Base-by-base conservation (phyloP, 345 rosid genomes). In the Dimocarpus longan region DNA sequence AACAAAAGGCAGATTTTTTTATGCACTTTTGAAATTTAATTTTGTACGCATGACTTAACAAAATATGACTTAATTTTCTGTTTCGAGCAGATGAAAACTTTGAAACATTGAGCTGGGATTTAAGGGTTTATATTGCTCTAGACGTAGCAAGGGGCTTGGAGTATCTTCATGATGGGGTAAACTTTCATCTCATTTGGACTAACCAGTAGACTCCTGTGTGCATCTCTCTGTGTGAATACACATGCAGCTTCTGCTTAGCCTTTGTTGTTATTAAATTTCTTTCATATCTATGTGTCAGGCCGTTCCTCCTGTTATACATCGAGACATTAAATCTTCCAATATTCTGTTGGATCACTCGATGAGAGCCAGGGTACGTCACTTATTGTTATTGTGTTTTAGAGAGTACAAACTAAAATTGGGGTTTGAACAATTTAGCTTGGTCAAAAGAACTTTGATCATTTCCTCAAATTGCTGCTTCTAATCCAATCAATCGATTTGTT, bases 141-240 rank as follows among this genome's bases (percentile, higher is more conserved):
- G 98, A 97, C 50, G 95, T 96, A 52, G 97, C 98, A 56, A 90
- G 98, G 73, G 98, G 98, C 50, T 87, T 94, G 84, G 99, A 97
- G 86, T 97, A 97, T 91, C 98, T 97, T 85, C 99, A 97, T 76
- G 98, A 97, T 72, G 99, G 99, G 89, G 99, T 97, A 89, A 82
- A 81, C 71, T 79, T 37, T 76, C 69, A 40, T 42, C 76, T 70
- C 66, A 26, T 81, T 60, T 68, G 60, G 67, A 70, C 73, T n/a
- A 52, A 59, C 67, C 19, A 6, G 16, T 67, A 24, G 19, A 26
- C 5, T 24, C 18, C 24, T 44, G 13, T 63, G 6, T 37, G 5
- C 10, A 0, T 46, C 52, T 68, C n/a, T 21, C 52, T 78, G 50
- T 37, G 42, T 24, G 52, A n/a, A 65, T 43, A 66, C 75, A 7